Base-by-base conservation (phyloP, 2,329 filamentous ascomycete species). In the Fusarium ambrosium region DNA sequence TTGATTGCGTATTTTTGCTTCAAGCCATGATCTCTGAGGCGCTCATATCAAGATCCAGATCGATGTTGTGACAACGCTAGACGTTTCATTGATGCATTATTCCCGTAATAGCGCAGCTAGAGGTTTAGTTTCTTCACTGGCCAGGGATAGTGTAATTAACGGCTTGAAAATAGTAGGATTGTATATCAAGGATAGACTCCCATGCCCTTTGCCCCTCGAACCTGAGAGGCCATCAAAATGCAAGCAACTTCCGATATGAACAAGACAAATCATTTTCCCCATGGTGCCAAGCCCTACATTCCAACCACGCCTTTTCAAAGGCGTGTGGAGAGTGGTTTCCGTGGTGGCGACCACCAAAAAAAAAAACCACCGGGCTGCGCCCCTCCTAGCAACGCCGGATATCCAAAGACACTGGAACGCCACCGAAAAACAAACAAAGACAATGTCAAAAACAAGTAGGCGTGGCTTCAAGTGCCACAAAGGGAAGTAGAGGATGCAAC, bases 301-400 rank as follows among this genome's bases (percentile, higher is more conserved):
- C 62, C 60, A 68, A 27, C 29, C 20, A 60, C 36, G 39, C 36
- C 27, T 36, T 13, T 14, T 45, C 18, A 24, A 18, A 53, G n/a
- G n/a, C 24, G 14, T 53, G 27, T 59, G 36, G 37, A 27, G 20
- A 27, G 20, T 29, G 41, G 36, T 39, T 63, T 51, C 51, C 37
- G n/a, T 60, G 45, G 56, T 53, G 45, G 63, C 45, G 59, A 16
- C 56, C 56, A 75, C 60, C 69, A 24, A 24, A 27, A 34, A 27
- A 34, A 51, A 64, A 71, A 72, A 22, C 43, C 65, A 55, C 53
- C 37, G 65, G 53, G 62, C 48, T 64, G 51, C 59, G 64, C 56
- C 67, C 66, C 61, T 70, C 71, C 72, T 41, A 62, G 41, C 69
- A 78, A 78, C 77, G 73, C 77, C 75, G 61, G 45, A 66, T 64